Percentiles rank a stretch among this genome's conserved stretches.
These are phyloP conservation scores for Pisolithus microcarpus DNA, from an alignment of 768 basidiomycete species.

Conservation along the genomic window DNA sequence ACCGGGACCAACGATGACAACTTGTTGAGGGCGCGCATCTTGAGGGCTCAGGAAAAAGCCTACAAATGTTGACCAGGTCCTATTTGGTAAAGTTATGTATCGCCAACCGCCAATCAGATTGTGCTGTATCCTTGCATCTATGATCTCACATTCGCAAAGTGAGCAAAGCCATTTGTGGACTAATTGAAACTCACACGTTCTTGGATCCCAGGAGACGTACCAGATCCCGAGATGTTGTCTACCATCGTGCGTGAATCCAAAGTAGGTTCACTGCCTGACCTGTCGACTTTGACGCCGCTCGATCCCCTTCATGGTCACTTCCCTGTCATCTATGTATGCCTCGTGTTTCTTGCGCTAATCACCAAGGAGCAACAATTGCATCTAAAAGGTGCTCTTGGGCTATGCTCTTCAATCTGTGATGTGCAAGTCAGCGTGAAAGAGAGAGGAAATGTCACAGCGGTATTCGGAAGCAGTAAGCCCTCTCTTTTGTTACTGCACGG, in stretches of 20 bases:
- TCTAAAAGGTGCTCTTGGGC: conserved; percentile 11
- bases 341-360: conserved; percentile 36
- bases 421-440: conserved; percentile 9
- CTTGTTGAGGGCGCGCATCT: background rate
- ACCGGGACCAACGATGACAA: background rate
- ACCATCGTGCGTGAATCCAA: conserved; percentile 20
- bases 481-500: conserved; percentile 9
- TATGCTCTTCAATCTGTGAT: conserved; percentile 19
- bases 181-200: no score
- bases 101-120: background rate
- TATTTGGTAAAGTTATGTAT: background rate
- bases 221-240: conserved; percentile 34
- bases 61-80: background rate
- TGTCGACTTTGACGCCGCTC: conserved; percentile 32
- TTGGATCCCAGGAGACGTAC: conserved; percentile 38
- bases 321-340: conserved; percentile 41
- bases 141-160: background rate
- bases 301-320: conserved; percentile 39
- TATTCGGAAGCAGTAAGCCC: no score
- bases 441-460: background rate
- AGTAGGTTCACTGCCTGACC: conserved; percentile 13
- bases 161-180: no score
- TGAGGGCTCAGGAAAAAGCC: conserved; percentile 15
- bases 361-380: conserved; percentile 12
- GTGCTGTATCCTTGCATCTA: background rate